A percentile compares a stretch with the other conserved stretches of the same genome.
Evolutionary conservation across 176 grass and related monocot species (phyloP).

Genomic region (Leersia perrieri): DNA sequence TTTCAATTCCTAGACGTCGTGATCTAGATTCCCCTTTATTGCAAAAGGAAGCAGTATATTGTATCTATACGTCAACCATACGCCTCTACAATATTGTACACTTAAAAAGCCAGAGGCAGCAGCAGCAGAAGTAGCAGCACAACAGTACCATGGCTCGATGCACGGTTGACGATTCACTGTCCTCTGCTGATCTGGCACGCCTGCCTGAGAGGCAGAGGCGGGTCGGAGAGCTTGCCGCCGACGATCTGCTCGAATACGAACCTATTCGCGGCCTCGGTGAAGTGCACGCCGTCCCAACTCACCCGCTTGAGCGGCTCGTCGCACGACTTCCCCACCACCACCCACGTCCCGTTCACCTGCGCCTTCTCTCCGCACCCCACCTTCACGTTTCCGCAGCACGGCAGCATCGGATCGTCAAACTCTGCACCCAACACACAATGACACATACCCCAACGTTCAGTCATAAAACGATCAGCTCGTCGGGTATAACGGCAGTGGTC

Average conservation of each 20-base stretch:
- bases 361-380: conserved; percentile 63
- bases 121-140: neutral
- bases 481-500: neutral
- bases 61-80: neutral
- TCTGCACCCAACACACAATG: conserved; percentile 53
- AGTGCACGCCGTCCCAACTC: conserved; percentile 92
- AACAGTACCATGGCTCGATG: neutral
- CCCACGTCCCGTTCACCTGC: conserved; percentile 58
- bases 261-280: conserved; percentile 79
- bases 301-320: conserved; percentile 64
- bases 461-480: neutral
- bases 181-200: conserved; percentile 43
- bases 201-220: conserved; percentile 33
- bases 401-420: conserved; percentile 59
- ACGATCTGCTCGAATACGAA: conserved; percentile 71
- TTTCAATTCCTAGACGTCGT: no score
- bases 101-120: conserved; percentile 14
- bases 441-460: neutral
- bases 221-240: conserved; percentile 44
- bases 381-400: conserved; percentile 65
- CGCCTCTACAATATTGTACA: conserved; percentile 12
- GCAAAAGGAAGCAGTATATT: neutral
- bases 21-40: neutral
- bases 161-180: conserved; percentile 10
- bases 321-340: conserved; percentile 63